Conservation (phyloP, 345 rosid genomes). For the Arabidopsis suecica region DNA sequence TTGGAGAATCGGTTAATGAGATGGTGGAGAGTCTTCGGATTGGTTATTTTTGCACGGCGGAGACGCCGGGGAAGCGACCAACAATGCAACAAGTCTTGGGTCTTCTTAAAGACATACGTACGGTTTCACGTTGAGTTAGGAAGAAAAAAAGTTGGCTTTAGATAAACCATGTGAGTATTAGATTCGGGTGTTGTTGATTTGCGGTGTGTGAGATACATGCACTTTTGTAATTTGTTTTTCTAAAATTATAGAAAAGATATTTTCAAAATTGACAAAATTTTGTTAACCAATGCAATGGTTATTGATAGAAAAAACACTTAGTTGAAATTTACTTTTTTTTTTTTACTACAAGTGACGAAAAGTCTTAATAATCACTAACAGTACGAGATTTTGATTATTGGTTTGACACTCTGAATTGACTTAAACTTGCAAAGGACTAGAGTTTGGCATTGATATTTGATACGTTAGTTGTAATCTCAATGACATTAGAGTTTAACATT, state of each 20-base stretch:
- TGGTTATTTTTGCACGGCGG: conserved; percentile 86
- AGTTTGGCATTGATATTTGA: neutral
- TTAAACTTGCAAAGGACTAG: neutral
- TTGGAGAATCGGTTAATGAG: conserved; percentile 61
- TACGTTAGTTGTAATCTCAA: neutral
- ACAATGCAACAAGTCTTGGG: conserved; percentile 94
- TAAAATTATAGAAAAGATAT: neutral
- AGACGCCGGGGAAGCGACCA: conserved; percentile 74
- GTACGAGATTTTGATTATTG: too few species aligned
- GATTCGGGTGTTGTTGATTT: conserved; percentile 23
- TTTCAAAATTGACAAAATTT: neutral
- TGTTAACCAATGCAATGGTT: neutral
- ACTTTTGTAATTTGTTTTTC: neutral
- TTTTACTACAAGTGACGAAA: too few species aligned
- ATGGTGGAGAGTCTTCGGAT: conserved; percentile 88
- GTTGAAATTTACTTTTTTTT: neutral
- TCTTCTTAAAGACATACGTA: conserved; percentile 75
- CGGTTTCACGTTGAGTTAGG: conserved; percentile 43
- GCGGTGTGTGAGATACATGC: conserved; percentile 13
- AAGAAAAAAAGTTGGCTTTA: neutral
- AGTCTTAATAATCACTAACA: too few species aligned
- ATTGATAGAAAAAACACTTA: neutral
- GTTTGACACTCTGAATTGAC: too few species aligned
- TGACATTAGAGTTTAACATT: neutral
- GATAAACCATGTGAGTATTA: conserved; percentile 10